A percentile compares a stretch with the other conserved stretches of the same genome.
Evolutionary conservation across 148 eudicot species (phyloP).

Genomic region (Arctostaphylos glauca): DNA sequence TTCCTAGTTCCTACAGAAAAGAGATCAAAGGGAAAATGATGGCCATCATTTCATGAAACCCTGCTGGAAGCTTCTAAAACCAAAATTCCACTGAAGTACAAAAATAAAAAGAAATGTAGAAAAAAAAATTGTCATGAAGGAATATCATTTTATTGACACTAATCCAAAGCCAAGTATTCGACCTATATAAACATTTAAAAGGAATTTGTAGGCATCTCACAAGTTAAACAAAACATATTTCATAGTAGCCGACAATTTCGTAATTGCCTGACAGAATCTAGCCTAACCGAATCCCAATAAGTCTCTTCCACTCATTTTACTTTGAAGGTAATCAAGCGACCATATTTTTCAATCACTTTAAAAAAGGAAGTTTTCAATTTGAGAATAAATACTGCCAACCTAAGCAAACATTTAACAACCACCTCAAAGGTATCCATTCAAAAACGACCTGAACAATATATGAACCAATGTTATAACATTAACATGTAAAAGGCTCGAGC

Average conservation of each 20-base stretch:
- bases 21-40: neutral
- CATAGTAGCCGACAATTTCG: neutral
- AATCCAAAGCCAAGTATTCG: slow-evolving; percentile 1
- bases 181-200: neutral
- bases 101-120: too few species aligned
- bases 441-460: neutral
- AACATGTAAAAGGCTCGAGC: neutral
- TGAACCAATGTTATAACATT: neutral
- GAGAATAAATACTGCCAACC: neutral
- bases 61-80: neutral
- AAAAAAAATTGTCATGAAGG: neutral
- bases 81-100: neutral
- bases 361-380: slow-evolving; percentile 1
- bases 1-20: neutral
- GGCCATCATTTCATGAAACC: neutral
- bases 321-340: neutral
- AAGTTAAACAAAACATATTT: neutral
- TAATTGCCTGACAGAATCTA: neutral
- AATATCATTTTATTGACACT: neutral
- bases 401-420: neutral
- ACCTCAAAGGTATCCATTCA: neutral
- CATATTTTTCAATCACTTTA: neutral
- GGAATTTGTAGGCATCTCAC: neutral
- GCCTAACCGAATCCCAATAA: slow-evolving; percentile 9
- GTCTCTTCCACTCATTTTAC: neutral